Conservation (phyloP, 1,139 yeast genomes). For the Saccharomyces hybrid region DNA sequence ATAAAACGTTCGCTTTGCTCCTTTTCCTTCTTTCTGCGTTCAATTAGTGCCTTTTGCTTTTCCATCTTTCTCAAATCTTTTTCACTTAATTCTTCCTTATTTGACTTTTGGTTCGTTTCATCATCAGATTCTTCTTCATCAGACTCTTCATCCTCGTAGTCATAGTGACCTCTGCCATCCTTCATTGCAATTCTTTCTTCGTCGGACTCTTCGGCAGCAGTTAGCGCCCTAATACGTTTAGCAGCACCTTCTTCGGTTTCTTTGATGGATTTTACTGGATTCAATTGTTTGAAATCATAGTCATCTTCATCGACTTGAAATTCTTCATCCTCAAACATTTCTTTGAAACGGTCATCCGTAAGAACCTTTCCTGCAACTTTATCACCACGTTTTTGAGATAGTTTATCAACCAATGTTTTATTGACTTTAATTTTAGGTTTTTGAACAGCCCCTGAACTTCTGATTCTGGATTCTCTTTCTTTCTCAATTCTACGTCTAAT, state of each 20-base stretch:
- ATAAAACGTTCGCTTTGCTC: constrained; percentile 48
- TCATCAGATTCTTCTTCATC: constrained; percentile 31
- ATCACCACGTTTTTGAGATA: constrained; percentile 48
- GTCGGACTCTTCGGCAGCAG: constrained; percentile 85
- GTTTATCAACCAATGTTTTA: constrained; percentile 69
- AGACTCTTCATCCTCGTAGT: constrained; percentile 32
- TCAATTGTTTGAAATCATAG: constrained; percentile 86
- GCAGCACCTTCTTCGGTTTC: constrained; percentile 40
- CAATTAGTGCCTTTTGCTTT: constrained; percentile 35
- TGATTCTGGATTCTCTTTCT: constrained; percentile 91
- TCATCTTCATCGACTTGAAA: constrained; percentile 83
- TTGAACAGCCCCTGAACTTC: constrained; percentile 71
- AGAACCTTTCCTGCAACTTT: constrained; percentile 35
- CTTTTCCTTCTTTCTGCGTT: constrained; percentile 43
- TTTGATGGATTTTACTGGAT: constrained; percentile 60
- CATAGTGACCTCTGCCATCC: constrained; percentile 21
- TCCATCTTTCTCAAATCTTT: constrained; percentile 40
- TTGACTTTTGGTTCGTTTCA: constrained; percentile 33
- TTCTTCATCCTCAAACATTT: constrained; percentile 90
- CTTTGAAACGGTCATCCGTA: constrained; percentile 55
- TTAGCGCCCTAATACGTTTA: constrained; percentile 53
- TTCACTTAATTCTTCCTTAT: constrained; percentile 31
- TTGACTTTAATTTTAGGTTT: constrained; percentile 81
- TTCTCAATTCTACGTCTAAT: constrained; percentile 80
- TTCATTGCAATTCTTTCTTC: constrained; percentile 52